These are phyloP conservation scores for Nitzschia palea DNA, from an alignment of 108 stramenopile genomes.

Conservation along the genomic window DNA sequence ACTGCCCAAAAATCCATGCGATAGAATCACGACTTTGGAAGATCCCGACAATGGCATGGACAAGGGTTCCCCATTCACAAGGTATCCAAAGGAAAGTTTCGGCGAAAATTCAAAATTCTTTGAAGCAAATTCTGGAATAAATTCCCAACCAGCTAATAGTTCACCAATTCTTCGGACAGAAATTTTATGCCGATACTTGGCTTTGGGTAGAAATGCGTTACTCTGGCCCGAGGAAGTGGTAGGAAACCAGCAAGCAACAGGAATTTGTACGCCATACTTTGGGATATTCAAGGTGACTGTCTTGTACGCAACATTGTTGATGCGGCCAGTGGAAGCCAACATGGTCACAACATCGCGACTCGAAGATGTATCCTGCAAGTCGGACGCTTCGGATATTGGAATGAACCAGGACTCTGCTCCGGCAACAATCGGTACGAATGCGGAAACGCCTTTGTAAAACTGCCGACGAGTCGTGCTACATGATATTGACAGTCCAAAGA, in stretches of 20 bases:
- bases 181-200: conserved; percentile 60
- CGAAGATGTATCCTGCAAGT: too few relatives aligned
- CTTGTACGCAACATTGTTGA: conserved; percentile 39
- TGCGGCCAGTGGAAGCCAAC: too few relatives aligned
- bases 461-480: too few relatives aligned
- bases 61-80: conserved; percentile 16
- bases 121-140: conserved; percentile 63
- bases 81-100: neutral
- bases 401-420: too few relatives aligned
- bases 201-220: neutral
- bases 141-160: conserved; percentile 65
- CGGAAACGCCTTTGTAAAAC: too few relatives aligned
- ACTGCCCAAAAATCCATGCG: conserved; percentile 64
- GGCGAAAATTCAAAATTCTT: conserved; percentile 52
- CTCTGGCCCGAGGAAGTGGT: neutral
- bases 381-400: too few relatives aligned
- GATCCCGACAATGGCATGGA: conserved; percentile 30
- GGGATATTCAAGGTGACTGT: conserved; percentile 18
- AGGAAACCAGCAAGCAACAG: conserved; percentile 66
- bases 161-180: conserved; percentile 69
- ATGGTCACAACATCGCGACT: too few relatives aligned
- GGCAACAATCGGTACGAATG: too few relatives aligned
- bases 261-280: conserved; percentile 40
- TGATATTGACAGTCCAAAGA: too few relatives aligned
- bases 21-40: conserved; percentile 54